These are phyloP conservation scores for Mucuna pruriens DNA, from an alignment of 306 rosid species.

Conservation along the genomic window DNA sequence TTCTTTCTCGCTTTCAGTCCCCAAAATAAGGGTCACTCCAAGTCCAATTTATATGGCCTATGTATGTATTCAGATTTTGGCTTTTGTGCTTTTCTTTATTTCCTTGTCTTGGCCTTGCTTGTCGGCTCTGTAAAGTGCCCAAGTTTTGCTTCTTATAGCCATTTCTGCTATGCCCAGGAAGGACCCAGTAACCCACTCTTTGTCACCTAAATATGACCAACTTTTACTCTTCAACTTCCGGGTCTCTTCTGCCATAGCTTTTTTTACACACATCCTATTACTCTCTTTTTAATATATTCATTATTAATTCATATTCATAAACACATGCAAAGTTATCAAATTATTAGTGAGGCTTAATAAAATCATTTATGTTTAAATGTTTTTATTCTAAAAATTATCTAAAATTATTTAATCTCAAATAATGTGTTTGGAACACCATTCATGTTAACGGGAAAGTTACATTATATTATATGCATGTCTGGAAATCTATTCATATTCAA, in stretches of 20 bases:
- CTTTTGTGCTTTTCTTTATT: conserved; percentile 50
- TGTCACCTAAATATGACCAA: conserved; percentile 42
- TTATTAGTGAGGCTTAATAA: no score
- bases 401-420: no score
- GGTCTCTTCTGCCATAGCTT: conserved; percentile 29
- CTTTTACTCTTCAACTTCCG: conserved; percentile 36
- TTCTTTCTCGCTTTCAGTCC: conserved; percentile 53
- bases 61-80: conserved; percentile 54
- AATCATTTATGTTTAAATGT: no score
- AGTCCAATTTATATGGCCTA: conserved; percentile 34
- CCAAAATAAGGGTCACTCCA: conserved; percentile 51
- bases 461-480: no score
- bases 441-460: no score
- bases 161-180: conserved; percentile 15
- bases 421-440: no score
- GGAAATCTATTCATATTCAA: no score
- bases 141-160: conserved; percentile 36
- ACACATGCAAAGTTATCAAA: no score
- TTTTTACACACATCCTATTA: neutral
- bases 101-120: conserved; percentile 43
- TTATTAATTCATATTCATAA: neutral
- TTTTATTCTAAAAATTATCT: no score
- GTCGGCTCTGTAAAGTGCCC: conserved; percentile 52
- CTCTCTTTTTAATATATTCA: neutral
- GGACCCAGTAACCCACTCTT: conserved; percentile 29